Conservation (phyloP, 106 monocot species). For the Dendrobium catenatum region DNA sequence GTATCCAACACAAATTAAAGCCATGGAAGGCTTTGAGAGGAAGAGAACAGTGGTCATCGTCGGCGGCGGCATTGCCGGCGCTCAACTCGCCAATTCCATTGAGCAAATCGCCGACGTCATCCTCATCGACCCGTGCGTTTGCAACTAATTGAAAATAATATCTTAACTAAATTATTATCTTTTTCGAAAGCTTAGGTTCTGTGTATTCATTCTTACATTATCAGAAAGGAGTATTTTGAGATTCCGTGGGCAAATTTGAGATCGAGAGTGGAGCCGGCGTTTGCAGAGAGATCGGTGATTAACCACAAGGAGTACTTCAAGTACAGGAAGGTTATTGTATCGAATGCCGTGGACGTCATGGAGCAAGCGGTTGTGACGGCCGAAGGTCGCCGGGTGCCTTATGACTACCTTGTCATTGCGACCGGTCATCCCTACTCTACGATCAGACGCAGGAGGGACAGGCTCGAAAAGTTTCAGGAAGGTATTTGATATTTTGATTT, state of each 20-base stretch:
- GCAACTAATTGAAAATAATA: neutral
- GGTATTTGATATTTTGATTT: constrained; percentile 7
- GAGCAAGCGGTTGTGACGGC: constrained; percentile 23
- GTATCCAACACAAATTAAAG: neutral
- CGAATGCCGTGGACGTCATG: constrained; percentile 19
- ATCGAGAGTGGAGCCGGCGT: constrained; percentile 27
- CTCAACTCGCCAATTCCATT: constrained; percentile 26
- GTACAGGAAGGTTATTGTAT: constrained; percentile 21
- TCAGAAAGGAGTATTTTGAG: constrained; percentile 64
- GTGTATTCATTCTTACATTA: neutral
- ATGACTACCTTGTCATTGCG: constrained; percentile 35
- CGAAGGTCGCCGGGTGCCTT: constrained; percentile 15
- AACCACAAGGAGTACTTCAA: constrained; percentile 26
- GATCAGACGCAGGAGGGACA: constrained; percentile 16
- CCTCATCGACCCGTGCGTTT: constrained; percentile 25
- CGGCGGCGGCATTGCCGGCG: constrained; percentile 30
- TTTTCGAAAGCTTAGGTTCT: neutral
- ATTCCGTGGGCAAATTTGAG: constrained; percentile 54
- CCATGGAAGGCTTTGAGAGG: constrained; percentile 3
- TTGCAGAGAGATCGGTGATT: constrained; percentile 29
- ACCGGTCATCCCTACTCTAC: constrained; percentile 22
- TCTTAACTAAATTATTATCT: neutral
- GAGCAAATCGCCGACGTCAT: constrained; percentile 17
- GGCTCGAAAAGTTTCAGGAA: constrained; percentile 25
- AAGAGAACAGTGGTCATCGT: constrained; percentile 18